Evolutionary conservation across 176 grass and related monocot genomes (phyloP), one percentile per base, ranked within the genome.

Genomic region (Microstegium vimineum): DNA sequence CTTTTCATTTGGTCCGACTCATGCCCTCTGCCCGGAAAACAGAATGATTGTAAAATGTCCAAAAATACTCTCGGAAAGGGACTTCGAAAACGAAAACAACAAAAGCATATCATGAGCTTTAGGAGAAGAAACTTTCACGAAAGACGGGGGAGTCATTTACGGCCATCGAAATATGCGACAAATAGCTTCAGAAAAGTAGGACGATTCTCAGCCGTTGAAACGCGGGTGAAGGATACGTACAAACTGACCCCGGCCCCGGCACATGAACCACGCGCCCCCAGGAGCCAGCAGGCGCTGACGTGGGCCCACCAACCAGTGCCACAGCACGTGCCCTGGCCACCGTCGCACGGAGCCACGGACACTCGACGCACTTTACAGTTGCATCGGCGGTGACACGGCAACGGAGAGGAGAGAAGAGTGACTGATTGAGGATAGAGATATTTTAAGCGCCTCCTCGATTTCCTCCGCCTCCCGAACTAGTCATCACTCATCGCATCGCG

Each of bases 181-280:
- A 80, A 73, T 5, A 2, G 13, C 42, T 23, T 41, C 10, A 4
- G 3, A 16, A 62, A 41, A 84, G 20, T 11, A 0, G 62, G 45
- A 27, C 49, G 5, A 81, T 85, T 85, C 64, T 41, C 87, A 84
- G 76, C 87, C 82, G 87, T 89, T 2, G 82, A 85, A 63, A 31
- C 6, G n/a, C 15, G 38, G 35, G 43, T 30, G n/a, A 59, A 75
- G 9, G 60, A 34, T 38, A 62, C 69, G n/a, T n/a, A n/a, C n/a
- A 69, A 71, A 62, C 32, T 27, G 18, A 34, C 54, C 79, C 70
- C 32, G 57, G n/a, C n/a, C n/a, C n/a, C 51, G 61, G 82, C 82
- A 62, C 71, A 81, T 69, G 82, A 70, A 43, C 75, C 75, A 84
- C 81, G 71, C 62, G 49, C 10, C 62, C n/a, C 62, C 17, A 14